A percentile compares a stretch with the other conserved stretches of the same genome.
These are phyloP conservation scores for Fagus sylvatica DNA, from an alignment of 306 rosid genomes.

Conservation along the genomic window DNA sequence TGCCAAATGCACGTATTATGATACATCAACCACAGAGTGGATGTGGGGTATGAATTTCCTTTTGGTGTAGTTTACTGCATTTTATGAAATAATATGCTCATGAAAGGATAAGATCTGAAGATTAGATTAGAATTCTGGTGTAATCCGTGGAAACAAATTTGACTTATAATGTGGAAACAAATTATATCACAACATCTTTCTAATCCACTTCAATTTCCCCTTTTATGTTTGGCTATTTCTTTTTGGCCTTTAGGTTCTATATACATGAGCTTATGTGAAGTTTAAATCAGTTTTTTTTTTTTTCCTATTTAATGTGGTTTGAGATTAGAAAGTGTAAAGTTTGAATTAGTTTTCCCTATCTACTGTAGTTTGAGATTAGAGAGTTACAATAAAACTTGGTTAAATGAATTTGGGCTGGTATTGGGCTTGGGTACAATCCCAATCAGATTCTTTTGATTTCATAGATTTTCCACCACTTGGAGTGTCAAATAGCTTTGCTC, in stretches of 20 bases:
- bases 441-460: background rate
- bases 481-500: background rate
- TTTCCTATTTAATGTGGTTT: background rate
- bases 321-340: background rate
- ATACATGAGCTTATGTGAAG: no score
- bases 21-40: constrained; percentile 97
- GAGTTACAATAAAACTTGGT: background rate
- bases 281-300: background rate
- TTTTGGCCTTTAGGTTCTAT: background rate
- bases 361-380: no score
- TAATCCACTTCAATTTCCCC: background rate
- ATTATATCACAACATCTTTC: background rate
- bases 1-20: constrained; percentile 99
- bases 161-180: background rate
- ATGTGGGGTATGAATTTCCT: constrained; percentile 66
- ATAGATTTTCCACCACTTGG: background rate
- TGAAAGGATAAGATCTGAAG: background rate
- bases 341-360: no score
- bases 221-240: background rate
- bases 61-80: background rate
- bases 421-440: no score
- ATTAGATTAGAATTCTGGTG: background rate
- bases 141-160: background rate
- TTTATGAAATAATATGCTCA: constrained; percentile 16
- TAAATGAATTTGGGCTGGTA: background rate